Conservation (phyloP, 164 flowering plant species). For the Umbellularia californica region DNA sequence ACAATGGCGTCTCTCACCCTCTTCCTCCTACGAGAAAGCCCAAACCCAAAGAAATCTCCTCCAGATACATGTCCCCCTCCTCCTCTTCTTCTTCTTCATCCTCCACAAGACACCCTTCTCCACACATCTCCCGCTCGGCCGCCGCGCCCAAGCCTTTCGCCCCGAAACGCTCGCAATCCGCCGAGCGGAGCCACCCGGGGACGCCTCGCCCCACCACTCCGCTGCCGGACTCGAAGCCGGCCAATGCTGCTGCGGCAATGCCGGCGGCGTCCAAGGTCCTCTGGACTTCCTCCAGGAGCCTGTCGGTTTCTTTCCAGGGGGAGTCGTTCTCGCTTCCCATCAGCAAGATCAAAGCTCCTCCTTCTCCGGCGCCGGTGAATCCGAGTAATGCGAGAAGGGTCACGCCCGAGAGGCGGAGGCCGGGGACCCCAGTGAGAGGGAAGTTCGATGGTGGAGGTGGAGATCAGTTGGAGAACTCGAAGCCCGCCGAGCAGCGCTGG, state of each 20-base stretch:
- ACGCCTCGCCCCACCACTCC: slow-evolving; percentile 36
- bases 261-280: slow-evolving; percentile 59
- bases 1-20: slow-evolving; percentile 26
- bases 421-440: slow-evolving; percentile 36
- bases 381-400: slow-evolving; percentile 39
- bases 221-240: slow-evolving; percentile 24
- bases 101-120: slow-evolving; percentile 62
- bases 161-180: slow-evolving; percentile 66
- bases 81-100: slow-evolving; percentile 23
- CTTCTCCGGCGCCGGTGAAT: slow-evolving; percentile 10
- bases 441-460: slow-evolving; percentile 22
- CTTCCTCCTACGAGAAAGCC: slow-evolving; percentile 30
- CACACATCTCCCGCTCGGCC: slow-evolving; percentile 29
- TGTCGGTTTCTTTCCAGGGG: slow-evolving; percentile 95
- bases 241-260: slow-evolving; percentile 34
- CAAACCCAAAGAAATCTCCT: slow-evolving; percentile 59
- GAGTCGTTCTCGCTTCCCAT: slow-evolving; percentile 84
- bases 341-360: slow-evolving; percentile 60
- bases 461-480: slow-evolving; percentile 66
- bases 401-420: slow-evolving; percentile 66
- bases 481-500: slow-evolving; percentile 72
- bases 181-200: slow-evolving; percentile 54
- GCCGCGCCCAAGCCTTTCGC: slow-evolving; percentile 13
- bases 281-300: slow-evolving; percentile 72
- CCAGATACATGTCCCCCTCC: slow-evolving; percentile 66